Evolutionary conservation across 1,139 yeast genomes (phyloP).

Genomic region (Candida tropicalis): DNA sequence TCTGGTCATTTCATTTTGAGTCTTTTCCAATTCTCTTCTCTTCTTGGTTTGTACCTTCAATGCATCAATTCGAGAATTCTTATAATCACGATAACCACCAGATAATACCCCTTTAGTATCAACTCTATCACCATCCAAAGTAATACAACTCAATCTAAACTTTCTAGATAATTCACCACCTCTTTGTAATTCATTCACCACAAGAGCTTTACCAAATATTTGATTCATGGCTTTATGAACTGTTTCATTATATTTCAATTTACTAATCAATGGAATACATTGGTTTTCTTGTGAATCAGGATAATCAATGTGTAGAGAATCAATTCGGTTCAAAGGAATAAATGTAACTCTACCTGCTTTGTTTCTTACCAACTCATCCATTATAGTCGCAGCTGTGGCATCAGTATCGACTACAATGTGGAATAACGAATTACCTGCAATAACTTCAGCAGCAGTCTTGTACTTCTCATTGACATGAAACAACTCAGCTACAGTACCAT

Average conservation of each 20-base stretch:
- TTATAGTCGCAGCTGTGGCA: conserved; percentile 74
- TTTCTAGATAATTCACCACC: conserved; percentile 72
- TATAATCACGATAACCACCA: conserved; percentile 84
- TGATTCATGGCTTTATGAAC: conserved; percentile 71
- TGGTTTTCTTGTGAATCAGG: conserved; percentile 58
- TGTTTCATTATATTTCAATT: conserved; percentile 59
- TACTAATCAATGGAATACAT: conserved; percentile 75
- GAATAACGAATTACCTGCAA: conserved; percentile 85
- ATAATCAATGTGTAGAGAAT: conserved; percentile 33
- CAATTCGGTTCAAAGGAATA: conserved; percentile 81
- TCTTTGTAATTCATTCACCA: conserved; percentile 66
- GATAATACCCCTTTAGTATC: conserved; percentile 82
- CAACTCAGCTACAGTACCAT: conserved; percentile 85
- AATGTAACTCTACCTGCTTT: conserved; percentile 86
- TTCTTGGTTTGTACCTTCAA: conserved; percentile 58
- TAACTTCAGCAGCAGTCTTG: conserved; percentile 82
- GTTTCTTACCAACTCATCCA: conserved; percentile 74
- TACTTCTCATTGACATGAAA: conserved; percentile 81
- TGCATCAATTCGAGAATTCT: conserved; percentile 70
- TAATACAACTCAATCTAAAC: conserved; percentile 72
- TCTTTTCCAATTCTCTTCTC: conserved; percentile 46
- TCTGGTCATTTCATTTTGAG: conserved; percentile 28
- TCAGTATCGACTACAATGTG: conserved; percentile 91
- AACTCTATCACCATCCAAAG: conserved; percentile 89
- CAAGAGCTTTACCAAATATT: conserved; percentile 79